Base-by-base conservation (phyloP, 441 rosid species). In the Adansonia madagascariensis region DNA sequence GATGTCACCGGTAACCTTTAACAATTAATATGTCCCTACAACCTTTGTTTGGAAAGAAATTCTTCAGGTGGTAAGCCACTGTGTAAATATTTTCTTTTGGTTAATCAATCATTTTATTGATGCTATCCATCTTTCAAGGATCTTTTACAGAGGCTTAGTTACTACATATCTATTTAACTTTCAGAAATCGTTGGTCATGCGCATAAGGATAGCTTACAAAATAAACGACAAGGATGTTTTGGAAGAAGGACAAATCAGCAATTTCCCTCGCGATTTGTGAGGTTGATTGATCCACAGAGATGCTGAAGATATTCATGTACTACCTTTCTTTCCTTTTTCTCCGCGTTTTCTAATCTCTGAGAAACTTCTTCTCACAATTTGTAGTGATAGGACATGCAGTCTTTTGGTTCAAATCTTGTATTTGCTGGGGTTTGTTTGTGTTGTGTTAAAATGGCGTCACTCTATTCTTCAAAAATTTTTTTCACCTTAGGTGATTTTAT, bases 161-260 rank as follows among this genome's bases (percentile, higher is more conserved):
- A 55, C 75, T 47, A 0, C 4, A 20, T 81, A 31, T 81, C 77
- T 17, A 22, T 80, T 68, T 78, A 60, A 64, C 80, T 86, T 81
- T 47, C 93, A 97, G 99, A 97, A 94, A 94, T 82, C 94, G 44
- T 94, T 94, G 73, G 91, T 97, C 80, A 94, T 97, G 98, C 97
- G 98, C 52, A 80, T 88, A 81, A 92, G 97, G 94, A 91, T 94
- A 78, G 89, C 93, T 43, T 97, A 93, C 89, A 94, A 94, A 85
- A 59, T 85, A 84, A 88, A 92, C 76, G 83, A 80, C 78, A 89
- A 91, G 81, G 96, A 91, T 84, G 82, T 85, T 72, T 79, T 94
- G 85, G 99, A 97, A 88, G 93, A 90, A 89, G 98, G 98, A 59
- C 98, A 97, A 79, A 83, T 97, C 86, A 93, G 67, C 88, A 90